A percentile compares a stretch with the other conserved stretches of the same genome.
These are phyloP conservation scores for Pythium biforme DNA, from an alignment of 352 stramenopile genomes.

Conservation along the genomic window DNA sequence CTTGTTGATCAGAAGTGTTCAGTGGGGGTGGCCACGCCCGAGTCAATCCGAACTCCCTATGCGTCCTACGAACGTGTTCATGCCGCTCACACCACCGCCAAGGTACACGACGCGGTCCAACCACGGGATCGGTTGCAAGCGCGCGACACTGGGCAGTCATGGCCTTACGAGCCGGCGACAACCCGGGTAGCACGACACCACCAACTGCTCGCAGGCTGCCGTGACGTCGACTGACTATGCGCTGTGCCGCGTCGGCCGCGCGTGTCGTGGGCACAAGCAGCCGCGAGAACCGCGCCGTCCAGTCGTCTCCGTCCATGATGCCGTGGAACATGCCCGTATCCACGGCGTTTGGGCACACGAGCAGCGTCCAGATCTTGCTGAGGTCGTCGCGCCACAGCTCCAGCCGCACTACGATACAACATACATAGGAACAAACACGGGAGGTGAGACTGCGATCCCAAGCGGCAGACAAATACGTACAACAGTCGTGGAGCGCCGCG, in stretches of 20 bases:
- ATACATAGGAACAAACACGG: constrained; percentile 1
- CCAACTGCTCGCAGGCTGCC: constrained; percentile 40
- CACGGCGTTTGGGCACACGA: constrained; percentile 73
- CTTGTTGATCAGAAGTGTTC: no score
- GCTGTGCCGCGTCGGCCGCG: constrained; percentile 45
- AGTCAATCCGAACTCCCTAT: no score
- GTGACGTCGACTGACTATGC: constrained; percentile 66
- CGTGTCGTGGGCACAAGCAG: constrained; percentile 51
- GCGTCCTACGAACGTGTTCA: constrained; percentile 72
- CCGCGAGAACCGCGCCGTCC: constrained; percentile 35
- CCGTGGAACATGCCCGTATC: constrained; percentile 81
- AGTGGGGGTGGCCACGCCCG: no score
- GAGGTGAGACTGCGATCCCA: neutral
- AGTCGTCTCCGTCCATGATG: constrained; percentile 38
- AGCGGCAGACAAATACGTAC: constrained; percentile 31
- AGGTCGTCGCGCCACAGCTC: constrained; percentile 65
- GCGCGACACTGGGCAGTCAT: constrained; percentile 46
- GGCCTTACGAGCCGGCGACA: constrained; percentile 52
- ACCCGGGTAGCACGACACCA: constrained; percentile 64
- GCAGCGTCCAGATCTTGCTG: constrained; percentile 58
- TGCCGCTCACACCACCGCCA: constrained; percentile 59
- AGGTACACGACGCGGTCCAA: constrained; percentile 56
- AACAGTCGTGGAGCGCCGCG: constrained; percentile 68
- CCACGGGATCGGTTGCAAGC: constrained; percentile 48
- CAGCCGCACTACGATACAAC: constrained; percentile 74